Base-by-base conservation (phyloP, 2,329 filamentous ascomycete genomes). In the Fusarium annulatum region DNA sequence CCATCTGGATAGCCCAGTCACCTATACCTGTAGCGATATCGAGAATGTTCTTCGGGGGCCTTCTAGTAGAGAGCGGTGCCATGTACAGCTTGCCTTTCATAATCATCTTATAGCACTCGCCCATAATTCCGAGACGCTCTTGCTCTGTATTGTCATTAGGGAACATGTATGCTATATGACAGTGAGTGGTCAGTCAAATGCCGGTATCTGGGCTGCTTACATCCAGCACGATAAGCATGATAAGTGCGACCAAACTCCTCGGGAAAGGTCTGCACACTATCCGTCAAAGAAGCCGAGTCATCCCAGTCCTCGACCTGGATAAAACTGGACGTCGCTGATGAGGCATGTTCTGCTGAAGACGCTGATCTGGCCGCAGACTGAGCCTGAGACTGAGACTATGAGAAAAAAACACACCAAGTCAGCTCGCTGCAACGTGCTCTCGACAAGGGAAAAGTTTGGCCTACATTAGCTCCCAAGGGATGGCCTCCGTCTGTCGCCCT, bases 1-100 rank as follows among this genome's bases (percentile, higher is more conserved):
- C 90, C 83, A 93, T 87, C 74, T 92, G 87, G 57, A 93, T 89
- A 18, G 90, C 89, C 90, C 90, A 92, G 71, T 88, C 86, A 1
- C 85, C 85, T 1, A 80, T 81, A 1, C 85, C 85, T 0, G 85
- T 86, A 18, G 80, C 85, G 28, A 86, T 78, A 59, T 86, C 85
- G 16, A 84, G 78, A 14, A 84, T 78, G 7, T 79, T 71, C 18
- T 72, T 74, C 2, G 84, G 84, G 4, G 82, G 81, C 1, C 72
- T 74, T 1, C 74, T 68, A 5, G 74, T 59, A 3, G 79, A 79
- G 30, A 82, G 79, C 0, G 85, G 85, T 2, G 84, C 82, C 64
- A 85, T 81, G 67, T 80, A 85, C 6, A 84, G 79, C 30, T 72
- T 80, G 38, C 76, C 79, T 15, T 77, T 79, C 61, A 84, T 81